Conservation (phyloP, 164 flowering plant genomes). For the grape (Vitis vinifera) region ASM3070453v1 NC_081808.1:21968001-21968500, state of each 20-base stretch:
- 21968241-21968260: conserved; percentile 80
- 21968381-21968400: conserved; percentile 37
- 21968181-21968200: too few relatives aligned
- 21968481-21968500: conserved; percentile 18
- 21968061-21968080: too few relatives aligned
- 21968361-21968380: conserved; percentile 51
- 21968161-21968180: too few relatives aligned
- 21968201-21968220: too few relatives aligned
- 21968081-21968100: too few relatives aligned
- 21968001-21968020: too few relatives aligned
- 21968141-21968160: too few relatives aligned
- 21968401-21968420: conserved; percentile 47
- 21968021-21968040: too few relatives aligned
- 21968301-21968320: conserved; percentile 74
- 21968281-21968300: conserved; percentile 61
- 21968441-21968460: conserved; percentile 71
- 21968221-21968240: conserved; percentile 9
- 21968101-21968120: too few relatives aligned
- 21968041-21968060: too few relatives aligned
- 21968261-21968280: conserved; percentile 33
- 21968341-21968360: conserved; percentile 61
- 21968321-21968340: conserved; percentile 71
- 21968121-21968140: too few relatives aligned
- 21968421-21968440: conserved; percentile 66
- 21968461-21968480: conserved; percentile 51